Evolutionary conservation across 805 yeast genomes (phyloP), one percentile per base, ranked within the genome.

Genomic region (Candida insectalens): DNA sequence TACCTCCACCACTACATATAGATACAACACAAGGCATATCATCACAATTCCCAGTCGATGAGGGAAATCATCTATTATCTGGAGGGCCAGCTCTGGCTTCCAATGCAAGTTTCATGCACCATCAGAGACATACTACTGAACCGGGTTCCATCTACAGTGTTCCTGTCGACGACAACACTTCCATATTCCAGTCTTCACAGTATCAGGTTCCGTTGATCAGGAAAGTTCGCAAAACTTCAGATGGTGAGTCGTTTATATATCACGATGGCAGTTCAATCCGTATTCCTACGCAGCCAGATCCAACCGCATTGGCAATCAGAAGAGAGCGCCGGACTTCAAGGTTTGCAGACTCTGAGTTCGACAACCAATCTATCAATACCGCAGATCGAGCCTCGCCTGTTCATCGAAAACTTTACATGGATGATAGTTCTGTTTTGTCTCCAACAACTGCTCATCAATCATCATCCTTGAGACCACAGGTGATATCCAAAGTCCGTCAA

Each of bases 211-310:
- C 10, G 7, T 12, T 21, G 10, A 12, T 7, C 23, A 21, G 12
- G 23, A 21, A 21, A 12, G 12, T 12, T 7, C 23, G 23, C 23
- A 36, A 25, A 14, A 27, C 26, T 15, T 28, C 39, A 12, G 47
- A 41, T n/a, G 44, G 37, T 9, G 60, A 55, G 34, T 52, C 51
- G 12, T 54, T 54, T 36, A 51, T 53, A 3, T 53, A 53, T 25
- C 30, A 44, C 26, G 49, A 45, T 36, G n/a, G 35, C 26, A 34
- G 34, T 18, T 43, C 44, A 4, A 26, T 41, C 14, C 39, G 37
- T 33, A 37, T 33, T 6, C 29, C 32, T 3, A 15, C 37, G 5
- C 22, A 23, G 5, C 29, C 28, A 23, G 29, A 31, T 13, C 15
- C n/a, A 12, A 6, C 13, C 17, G n/a, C 18, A 9, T 8, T 13